These are phyloP conservation scores for Lignosus rhinocerotis DNA, from an alignment of 1,284 basidiomycete species.

Conservation along the genomic window DNA sequence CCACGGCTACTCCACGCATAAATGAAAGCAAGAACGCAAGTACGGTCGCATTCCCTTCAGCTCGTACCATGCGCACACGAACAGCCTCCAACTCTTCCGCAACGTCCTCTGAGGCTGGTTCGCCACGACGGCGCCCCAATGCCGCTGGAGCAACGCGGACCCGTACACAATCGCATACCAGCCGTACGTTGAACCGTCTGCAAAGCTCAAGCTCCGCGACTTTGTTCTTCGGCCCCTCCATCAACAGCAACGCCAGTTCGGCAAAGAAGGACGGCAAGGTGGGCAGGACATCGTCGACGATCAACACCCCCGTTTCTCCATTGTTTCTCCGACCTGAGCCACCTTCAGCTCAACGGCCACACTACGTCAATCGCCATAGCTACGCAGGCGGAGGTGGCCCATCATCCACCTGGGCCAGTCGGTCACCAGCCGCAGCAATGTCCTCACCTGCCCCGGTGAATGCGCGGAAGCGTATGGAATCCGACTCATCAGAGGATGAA, in stretches of 20 bases:
- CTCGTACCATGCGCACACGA: slow-evolving; percentile 27
- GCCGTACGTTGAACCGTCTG: slow-evolving; percentile 36
- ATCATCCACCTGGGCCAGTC: slow-evolving; percentile 12
- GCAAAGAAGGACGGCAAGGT: slow-evolving; percentile 19
- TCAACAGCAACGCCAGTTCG: slow-evolving; percentile 30
- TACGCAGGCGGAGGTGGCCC: slow-evolving; percentile 43
- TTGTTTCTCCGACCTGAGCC: slow-evolving; percentile 16
- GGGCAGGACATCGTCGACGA: slow-evolving; percentile 8
- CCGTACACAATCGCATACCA: slow-evolving; percentile 31
- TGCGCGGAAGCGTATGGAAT: slow-evolving; percentile 18
- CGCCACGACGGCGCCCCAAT: slow-evolving; percentile 29
- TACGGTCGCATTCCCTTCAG: slow-evolving; percentile 30
- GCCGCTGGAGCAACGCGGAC: slow-evolving; percentile 28
- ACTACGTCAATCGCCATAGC: slow-evolving; percentile 55
- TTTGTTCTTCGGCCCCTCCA: slow-evolving; percentile 71
- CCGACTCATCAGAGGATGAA: slow-evolving; percentile 44
- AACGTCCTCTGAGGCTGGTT: slow-evolving; percentile 31
- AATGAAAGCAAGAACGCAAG: slow-evolving; percentile 25
- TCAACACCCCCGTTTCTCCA: slow-evolving; percentile 5
- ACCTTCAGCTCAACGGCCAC: slow-evolving; percentile 26
- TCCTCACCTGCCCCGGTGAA: slow-evolving; percentile 24
- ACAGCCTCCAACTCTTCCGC: slow-evolving; percentile 27
- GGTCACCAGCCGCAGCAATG: slow-evolving; percentile 15
- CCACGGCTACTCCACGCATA: slow-evolving; percentile 22
- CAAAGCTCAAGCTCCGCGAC: slow-evolving; percentile 57